These are phyloP conservation scores for Phytophthora syringae DNA, from an alignment of 352 stramenopile genomes.

Conservation along the genomic window DNA sequence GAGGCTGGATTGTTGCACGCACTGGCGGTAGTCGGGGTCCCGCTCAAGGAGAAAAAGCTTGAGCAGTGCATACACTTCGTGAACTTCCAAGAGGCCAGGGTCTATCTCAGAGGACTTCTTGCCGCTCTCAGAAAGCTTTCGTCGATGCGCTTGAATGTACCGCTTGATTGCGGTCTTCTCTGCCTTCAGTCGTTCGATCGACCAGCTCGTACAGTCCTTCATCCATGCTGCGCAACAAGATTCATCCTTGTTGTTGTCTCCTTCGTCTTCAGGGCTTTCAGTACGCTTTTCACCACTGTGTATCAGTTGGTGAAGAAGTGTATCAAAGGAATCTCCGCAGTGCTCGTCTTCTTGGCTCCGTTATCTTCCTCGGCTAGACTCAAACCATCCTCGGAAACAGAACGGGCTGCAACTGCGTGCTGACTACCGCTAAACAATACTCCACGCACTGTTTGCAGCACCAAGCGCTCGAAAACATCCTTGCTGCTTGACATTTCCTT, in stretches of 20 bases:
- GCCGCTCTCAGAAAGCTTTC: background rate
- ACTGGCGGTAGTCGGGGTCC: slow-evolving; percentile 23
- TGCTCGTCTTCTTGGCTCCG: background rate
- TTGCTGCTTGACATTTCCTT: slow-evolving; percentile 10
- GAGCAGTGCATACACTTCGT: slow-evolving; percentile 62
- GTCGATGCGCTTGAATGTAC: slow-evolving; percentile 26
- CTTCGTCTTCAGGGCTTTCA: slow-evolving; percentile 9
- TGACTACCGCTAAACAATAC: slow-evolving; percentile 45
- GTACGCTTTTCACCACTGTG: background rate
- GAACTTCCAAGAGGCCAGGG: slow-evolving; percentile 9
- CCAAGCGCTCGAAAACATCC: slow-evolving; percentile 47
- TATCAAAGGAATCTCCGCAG: background rate
- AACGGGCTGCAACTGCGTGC: background rate
- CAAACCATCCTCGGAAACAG: background rate
- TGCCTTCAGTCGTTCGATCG: slow-evolving; percentile 27
- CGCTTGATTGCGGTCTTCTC: slow-evolving; percentile 48
- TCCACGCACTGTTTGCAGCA: slow-evolving; percentile 48
- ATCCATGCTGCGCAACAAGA: slow-evolving; percentile 23
- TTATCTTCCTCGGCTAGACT: background rate
- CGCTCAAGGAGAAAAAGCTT: slow-evolving; percentile 60
- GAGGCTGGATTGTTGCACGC: slow-evolving; percentile 13
- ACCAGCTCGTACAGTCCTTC: slow-evolving; percentile 45
- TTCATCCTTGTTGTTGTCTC: slow-evolving; percentile 14
- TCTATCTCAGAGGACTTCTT: slow-evolving; percentile 1
- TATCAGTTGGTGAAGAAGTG: slow-evolving; percentile 16